Evolutionary conservation across 139 green algal species (phyloP), one percentile per base, ranked within the genome.

Genomic region (Raphidocelis subcapitata): DNA sequence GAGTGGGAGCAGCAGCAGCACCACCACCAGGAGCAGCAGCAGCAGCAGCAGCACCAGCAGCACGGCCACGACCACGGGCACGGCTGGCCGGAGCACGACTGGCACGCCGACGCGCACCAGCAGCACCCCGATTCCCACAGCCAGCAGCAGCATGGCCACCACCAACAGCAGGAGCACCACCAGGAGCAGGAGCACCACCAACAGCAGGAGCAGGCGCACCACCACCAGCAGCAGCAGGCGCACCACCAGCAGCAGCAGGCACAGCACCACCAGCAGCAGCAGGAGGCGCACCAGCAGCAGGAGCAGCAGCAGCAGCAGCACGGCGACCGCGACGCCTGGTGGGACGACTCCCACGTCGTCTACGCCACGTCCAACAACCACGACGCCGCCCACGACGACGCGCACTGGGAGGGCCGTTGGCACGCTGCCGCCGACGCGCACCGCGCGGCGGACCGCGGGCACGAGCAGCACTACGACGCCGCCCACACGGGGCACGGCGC

Each of bases 151-250:
- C 29, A 41, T n/a, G 15, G 20, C 31, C 47, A 3, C 66, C 46
- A 26, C 28, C 52, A 35, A 33, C n/a, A 32, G 52, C 54, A 14
- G 23, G 55, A 23, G n/a, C 41, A 18, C 8, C 51, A 5, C 29
- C 66, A 60, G 31, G 49, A 73, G 65, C 66, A 47, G 54, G 49
- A 73, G 49, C 49, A 57, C 49, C 49, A 57, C 20, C 18, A 57
- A n/a, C 18, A 16, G 3, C 66, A 56, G 3, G 2, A n/a, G n/a
- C 46, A 60, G 28, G 8, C 65, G n/a, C 20, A 28, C 4, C 65
- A 72, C 5, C 24, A 60, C 18, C 24, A 23, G 26, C 41, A 37
- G 26, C 3, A 60, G 3, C 20, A 49, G 65, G 41, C 59, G 46
- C n/a, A 23, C n/a, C 41, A 24, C 15, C 28, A 69, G 16, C 3